Percentiles rank a stretch among this genome's conserved stretches.
These are phyloP conservation scores for Yamadazyma dendronema DNA, from an alignment of 1,139 yeast genomes.

Conservation along the genomic window DNA sequence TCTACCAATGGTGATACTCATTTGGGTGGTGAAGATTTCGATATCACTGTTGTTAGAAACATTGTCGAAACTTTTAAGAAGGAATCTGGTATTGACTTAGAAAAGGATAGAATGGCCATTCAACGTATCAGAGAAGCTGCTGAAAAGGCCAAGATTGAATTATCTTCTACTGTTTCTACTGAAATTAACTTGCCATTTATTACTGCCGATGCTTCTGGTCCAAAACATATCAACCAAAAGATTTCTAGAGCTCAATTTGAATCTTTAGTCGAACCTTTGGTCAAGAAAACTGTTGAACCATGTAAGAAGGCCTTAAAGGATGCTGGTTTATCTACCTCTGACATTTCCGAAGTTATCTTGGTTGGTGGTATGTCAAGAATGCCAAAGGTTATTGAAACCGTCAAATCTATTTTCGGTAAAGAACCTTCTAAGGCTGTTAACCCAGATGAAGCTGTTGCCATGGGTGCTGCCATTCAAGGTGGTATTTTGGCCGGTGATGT, in stretches of 20 bases:
- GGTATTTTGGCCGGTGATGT: conserved; percentile 99
- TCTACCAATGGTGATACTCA: conserved; percentile 99
- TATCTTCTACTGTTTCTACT: conserved; percentile 89
- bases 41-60: conserved; percentile 83
- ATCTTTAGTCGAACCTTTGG: conserved; percentile 82
- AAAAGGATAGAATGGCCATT: conserved; percentile 95
- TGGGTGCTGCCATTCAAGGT: conserved; percentile 99
- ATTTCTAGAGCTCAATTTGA: conserved; percentile 92
- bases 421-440: conserved; percentile 98
- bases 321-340: conserved; percentile 82
- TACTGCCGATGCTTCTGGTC: conserved; percentile 94
- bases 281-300: conserved; percentile 93
- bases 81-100: conserved; percentile 86
- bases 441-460: conserved; percentile 99
- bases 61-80: conserved; percentile 91
- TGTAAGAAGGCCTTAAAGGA: conserved; percentile 98
- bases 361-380: conserved; percentile 99
- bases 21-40: conserved; percentile 98
- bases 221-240: conserved; percentile 96
- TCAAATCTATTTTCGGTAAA: conserved; percentile 85
- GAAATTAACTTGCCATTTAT: conserved; percentile 97
- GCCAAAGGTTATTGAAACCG: conserved; percentile 99
- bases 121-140: conserved; percentile 99
- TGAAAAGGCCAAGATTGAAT: conserved; percentile 98
- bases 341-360: conserved; percentile 89